These are phyloP conservation scores for Aspergillus flavus DNA, from an alignment of 2,329 filamentous ascomycete genomes.

Conservation along the genomic window DNA sequence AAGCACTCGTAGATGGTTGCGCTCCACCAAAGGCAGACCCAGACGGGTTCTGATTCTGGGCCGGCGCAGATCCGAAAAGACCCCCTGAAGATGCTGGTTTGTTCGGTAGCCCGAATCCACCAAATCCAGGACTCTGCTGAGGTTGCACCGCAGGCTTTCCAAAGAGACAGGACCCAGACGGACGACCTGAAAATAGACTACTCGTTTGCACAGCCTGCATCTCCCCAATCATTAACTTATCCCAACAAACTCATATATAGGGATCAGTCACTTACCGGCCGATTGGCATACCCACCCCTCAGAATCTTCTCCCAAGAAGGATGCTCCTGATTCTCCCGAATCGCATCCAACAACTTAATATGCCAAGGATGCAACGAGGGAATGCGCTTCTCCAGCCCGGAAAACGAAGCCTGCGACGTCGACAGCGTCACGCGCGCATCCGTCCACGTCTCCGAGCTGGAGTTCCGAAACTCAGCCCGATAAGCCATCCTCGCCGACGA, in stretches of 20 bases:
- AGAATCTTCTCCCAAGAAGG: conserved; percentile 21
- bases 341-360: conserved; percentile 48
- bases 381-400: conserved; percentile 57
- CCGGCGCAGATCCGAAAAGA: neutral
- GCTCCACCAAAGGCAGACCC: neutral
- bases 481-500: conserved; percentile 60
- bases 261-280: neutral
- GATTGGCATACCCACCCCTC: conserved; percentile 17
- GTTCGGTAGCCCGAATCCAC: neutral
- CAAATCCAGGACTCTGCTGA: neutral
- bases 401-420: conserved; percentile 63
- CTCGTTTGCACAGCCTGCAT: neutral
- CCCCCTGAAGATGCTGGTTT: neutral
- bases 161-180: neutral
- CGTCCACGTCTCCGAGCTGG: conserved; percentile 65
- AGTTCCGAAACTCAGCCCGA: conserved; percentile 64
- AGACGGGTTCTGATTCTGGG: neutral
- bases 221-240: neutral
- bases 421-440: conserved; percentile 64
- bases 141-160: neutral
- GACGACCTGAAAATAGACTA: neutral
- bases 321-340: conserved; percentile 14
- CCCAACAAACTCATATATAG: neutral
- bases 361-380: conserved; percentile 61
- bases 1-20: neutral